Conservation (phyloP, 495 filamentous ascomycete genomes). For the Penicillium dipodomyicola region DNA sequence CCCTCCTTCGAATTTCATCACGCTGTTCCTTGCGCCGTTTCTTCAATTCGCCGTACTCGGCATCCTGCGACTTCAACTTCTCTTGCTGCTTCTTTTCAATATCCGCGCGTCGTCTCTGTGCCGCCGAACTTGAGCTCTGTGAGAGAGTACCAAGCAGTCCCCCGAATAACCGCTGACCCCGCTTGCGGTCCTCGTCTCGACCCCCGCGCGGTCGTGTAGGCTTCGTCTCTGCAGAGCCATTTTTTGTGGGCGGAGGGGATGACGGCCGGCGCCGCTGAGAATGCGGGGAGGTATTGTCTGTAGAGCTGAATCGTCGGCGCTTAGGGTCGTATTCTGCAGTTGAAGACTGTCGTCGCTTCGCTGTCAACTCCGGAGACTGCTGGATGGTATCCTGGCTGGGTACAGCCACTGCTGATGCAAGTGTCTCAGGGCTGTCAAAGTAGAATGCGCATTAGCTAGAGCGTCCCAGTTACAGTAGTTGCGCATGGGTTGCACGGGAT, state of each 20-base stretch:
- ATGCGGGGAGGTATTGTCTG: slow-evolving; percentile 27
- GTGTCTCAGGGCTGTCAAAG: slow-evolving; percentile 28
- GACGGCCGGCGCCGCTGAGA: slow-evolving; percentile 16
- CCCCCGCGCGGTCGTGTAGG: slow-evolving; percentile 43
- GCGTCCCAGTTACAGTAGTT: background rate
- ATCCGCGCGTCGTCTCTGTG: slow-evolving; percentile 77
- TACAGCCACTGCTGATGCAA: slow-evolving; percentile 65
- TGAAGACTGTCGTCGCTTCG: slow-evolving; percentile 60
- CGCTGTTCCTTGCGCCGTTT: slow-evolving; percentile 62
- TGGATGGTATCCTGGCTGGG: slow-evolving; percentile 47
- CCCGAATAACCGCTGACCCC: slow-evolving; percentile 87
- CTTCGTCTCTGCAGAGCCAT: slow-evolving; percentile 39
- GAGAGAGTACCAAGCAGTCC: slow-evolving; percentile 83
- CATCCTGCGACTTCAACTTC: slow-evolving; percentile 71
- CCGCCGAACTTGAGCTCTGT: slow-evolving; percentile 63
- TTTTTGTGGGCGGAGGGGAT: slow-evolving; percentile 13
- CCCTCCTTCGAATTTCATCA: slow-evolving; percentile 55
- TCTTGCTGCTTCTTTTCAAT: slow-evolving; percentile 89
- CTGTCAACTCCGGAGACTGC: slow-evolving; percentile 31
- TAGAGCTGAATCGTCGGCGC: slow-evolving; percentile 49
- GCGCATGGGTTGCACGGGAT: background rate
- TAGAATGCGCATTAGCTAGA: slow-evolving; percentile 1
- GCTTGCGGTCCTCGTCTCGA: slow-evolving; percentile 75
- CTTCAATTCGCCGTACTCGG: slow-evolving; percentile 66
- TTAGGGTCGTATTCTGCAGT: slow-evolving; percentile 54